Conservation (phyloP, 2,329 filamentous ascomycete genomes). For the Zalaria sp. region DNA sequence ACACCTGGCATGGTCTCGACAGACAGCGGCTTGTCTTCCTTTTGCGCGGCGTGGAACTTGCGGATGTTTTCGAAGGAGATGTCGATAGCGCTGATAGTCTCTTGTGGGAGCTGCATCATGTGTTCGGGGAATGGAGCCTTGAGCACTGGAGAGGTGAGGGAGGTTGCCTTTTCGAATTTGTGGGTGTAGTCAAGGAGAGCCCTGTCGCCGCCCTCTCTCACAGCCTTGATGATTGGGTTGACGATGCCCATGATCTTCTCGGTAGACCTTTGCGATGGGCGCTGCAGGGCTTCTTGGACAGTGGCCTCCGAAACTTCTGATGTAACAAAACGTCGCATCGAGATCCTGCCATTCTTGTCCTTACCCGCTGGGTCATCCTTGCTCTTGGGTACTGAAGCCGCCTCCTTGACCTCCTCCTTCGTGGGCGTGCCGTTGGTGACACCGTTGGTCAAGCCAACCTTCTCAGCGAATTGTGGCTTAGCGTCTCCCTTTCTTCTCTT, state of each 20-base stretch:
- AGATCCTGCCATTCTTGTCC: conserved; percentile 45
- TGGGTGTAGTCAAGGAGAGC: conserved; percentile 87
- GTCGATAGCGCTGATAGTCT: conserved; percentile 88
- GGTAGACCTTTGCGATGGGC: conserved; percentile 89
- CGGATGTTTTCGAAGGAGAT: conserved; percentile 86
- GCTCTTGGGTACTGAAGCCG: conserved; percentile 38
- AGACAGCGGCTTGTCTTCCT: conserved; percentile 63
- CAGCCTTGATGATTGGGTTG: conserved; percentile 78
- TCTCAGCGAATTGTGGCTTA: conserved; percentile 82
- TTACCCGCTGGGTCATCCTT: conserved; percentile 36
- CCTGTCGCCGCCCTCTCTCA: conserved; percentile 71
- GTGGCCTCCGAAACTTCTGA: conserved; percentile 47
- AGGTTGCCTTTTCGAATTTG: conserved; percentile 94
- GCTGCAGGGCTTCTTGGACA: conserved; percentile 62
- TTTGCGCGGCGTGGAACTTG: conserved; percentile 86
- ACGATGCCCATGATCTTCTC: conserved; percentile 87
- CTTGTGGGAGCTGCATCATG: conserved; percentile 71
- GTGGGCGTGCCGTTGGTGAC: conserved; percentile 15
- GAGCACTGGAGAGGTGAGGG: conserved; percentile 75
- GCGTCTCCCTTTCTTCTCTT: conserved; percentile 88
- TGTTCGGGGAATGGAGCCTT: conserved; percentile 74
- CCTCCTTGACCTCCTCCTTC: conserved; percentile 31
- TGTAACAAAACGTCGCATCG: conserved; percentile 69
- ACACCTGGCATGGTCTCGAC: conserved; percentile 98
- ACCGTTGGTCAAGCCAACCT: conserved; percentile 49